Evolutionary conservation across 352 stramenopile genomes (phyloP).

Genomic region (Phytophthora cryptogea): DNA sequence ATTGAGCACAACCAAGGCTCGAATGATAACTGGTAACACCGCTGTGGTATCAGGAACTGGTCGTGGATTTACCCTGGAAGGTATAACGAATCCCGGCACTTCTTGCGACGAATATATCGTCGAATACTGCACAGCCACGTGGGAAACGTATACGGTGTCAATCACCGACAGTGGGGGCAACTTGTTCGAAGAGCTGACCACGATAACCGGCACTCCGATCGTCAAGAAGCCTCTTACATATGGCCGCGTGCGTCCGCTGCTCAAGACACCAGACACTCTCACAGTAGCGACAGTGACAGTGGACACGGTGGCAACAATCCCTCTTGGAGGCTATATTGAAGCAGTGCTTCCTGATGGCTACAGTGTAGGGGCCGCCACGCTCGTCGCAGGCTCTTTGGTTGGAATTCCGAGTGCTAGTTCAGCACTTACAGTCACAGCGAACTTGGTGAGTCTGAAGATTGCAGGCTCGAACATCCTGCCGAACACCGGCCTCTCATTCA

Average conservation of each 20-base stretch:
- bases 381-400: constrained; percentile 33
- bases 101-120: constrained; percentile 64
- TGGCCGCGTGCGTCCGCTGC: constrained; percentile 49
- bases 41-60: constrained; percentile 37
- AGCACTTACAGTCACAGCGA: constrained; percentile 28
- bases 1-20: constrained; percentile 13
- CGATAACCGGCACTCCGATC: constrained; percentile 57
- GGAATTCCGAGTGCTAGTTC: constrained; percentile 44
- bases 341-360: constrained; percentile 58
- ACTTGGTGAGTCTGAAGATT: constrained; percentile 42
- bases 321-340: constrained; percentile 45
- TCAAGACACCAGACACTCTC: constrained; percentile 39
- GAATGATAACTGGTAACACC: constrained; percentile 40
- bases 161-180: constrained; percentile 47
- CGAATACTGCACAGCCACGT: constrained; percentile 50
- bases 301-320: constrained; percentile 44
- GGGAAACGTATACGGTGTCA: constrained; percentile 47
- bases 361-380: constrained; percentile 25
- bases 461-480: constrained; percentile 34
- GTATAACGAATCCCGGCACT: constrained; percentile 59
- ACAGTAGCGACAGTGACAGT: constrained; percentile 50
- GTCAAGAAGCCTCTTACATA: constrained; percentile 65
- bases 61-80: constrained; percentile 45
- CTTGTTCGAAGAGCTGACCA: constrained; percentile 44
- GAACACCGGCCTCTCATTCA: constrained; percentile 37